Conservation (phyloP, 2,329 filamentous ascomycete genomes). For the Cytospora paraplurivora region DNA sequence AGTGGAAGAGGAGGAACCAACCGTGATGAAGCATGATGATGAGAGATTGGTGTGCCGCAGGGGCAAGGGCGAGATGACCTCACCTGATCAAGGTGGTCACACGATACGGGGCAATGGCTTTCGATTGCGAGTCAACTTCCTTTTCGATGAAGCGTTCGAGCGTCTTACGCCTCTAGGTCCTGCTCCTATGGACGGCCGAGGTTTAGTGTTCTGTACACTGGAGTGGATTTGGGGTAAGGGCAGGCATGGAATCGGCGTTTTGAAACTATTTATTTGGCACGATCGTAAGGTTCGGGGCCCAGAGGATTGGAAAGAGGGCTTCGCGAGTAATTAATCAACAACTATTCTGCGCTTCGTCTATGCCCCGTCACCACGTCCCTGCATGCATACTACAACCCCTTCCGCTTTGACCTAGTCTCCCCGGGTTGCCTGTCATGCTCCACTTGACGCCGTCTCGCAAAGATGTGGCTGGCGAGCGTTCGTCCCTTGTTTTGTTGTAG, state of each 20-base stretch:
- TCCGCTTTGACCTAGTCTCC: not conserved
- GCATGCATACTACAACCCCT: not conserved
- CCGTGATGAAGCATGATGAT: not conserved
- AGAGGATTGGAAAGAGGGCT: not conserved
- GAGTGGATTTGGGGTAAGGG: not conserved
- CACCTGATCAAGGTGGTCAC: not conserved
- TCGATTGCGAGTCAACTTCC: not conserved
- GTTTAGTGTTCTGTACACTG: not conserved
- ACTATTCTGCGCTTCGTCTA: constrained; percentile 24
- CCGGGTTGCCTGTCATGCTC: not conserved
- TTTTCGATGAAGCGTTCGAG: not conserved
- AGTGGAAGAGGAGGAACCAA: not conserved
- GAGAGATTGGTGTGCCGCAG: not conserved
- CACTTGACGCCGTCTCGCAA: not conserved
- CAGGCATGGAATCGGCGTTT: constrained; percentile 42
- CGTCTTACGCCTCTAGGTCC: not conserved
- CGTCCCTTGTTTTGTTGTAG: not conserved
- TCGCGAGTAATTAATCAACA: constrained; percentile 8
- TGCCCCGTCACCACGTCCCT: not conserved
- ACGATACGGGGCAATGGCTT: not conserved
- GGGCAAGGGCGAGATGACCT: not conserved
- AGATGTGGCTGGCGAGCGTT: not conserved
- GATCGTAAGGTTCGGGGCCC: not conserved
- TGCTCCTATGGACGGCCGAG: not conserved
- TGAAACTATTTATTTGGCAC: not conserved